Evolutionary conservation across 768 basidiomycete species (phyloP).

Genomic region (Collybia nuda): DNA sequence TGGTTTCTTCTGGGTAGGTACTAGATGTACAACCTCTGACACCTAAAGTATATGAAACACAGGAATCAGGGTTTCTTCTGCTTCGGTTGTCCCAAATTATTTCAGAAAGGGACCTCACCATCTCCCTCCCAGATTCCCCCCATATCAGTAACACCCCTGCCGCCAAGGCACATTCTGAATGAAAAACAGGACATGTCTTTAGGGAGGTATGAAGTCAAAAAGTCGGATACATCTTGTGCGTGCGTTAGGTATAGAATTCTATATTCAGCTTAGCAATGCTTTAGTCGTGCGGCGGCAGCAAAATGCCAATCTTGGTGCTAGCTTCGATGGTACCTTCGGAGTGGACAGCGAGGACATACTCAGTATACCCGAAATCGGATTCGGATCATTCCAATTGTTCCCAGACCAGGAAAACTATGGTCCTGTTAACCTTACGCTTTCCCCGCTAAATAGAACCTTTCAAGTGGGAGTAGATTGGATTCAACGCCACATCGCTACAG

Average conservation of each 20-base stretch:
- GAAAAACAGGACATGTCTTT: slow-evolving; percentile 29
- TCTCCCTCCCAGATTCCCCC: slow-evolving; percentile 32
- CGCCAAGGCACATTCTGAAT: slow-evolving; percentile 37
- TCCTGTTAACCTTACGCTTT: slow-evolving; percentile 44
- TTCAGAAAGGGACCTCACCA: slow-evolving; percentile 24
- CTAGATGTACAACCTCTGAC: slow-evolving; percentile 9
- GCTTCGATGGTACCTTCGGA: slow-evolving; percentile 61
- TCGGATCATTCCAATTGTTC: slow-evolving; percentile 64
- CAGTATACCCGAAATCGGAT: slow-evolving; percentile 55
- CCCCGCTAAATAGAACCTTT: slow-evolving; percentile 52
- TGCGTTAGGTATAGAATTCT: slow-evolving; percentile 2
- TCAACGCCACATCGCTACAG: slow-evolving; percentile 40
- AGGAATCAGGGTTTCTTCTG: slow-evolving; percentile 62
- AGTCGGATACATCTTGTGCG: slow-evolving; percentile 40
- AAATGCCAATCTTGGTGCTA: slow-evolving; percentile 50
- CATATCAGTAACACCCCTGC: slow-evolving; percentile 38
- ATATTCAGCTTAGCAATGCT: not conserved
- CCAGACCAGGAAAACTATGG: slow-evolving; percentile 61
- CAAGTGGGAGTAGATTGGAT: slow-evolving; percentile 60
- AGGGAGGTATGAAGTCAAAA: slow-evolving; percentile 52
- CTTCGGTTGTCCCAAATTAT: slow-evolving; percentile 53
- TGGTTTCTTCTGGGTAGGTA: slow-evolving; percentile 60
- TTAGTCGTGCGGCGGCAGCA: slow-evolving; percentile 32
- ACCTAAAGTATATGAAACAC: not conserved
- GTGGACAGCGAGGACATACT: slow-evolving; percentile 68